A percentile compares a stretch with the other conserved stretches of the same genome.
Evolutionary conservation across 2,329 filamentous ascomycete genomes (phyloP).

Genomic region (Clarireedia sp.): DNA sequence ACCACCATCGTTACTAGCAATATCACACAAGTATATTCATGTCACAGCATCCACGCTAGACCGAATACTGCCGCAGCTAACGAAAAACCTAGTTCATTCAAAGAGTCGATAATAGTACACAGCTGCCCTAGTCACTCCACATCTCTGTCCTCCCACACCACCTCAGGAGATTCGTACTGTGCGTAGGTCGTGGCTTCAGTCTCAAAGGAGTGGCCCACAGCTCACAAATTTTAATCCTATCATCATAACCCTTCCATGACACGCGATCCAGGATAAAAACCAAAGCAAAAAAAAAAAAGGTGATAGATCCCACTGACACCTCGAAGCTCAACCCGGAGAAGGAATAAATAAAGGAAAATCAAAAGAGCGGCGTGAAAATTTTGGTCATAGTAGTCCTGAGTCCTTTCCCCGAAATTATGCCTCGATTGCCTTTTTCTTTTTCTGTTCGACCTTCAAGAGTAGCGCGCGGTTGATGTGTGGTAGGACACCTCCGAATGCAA

Average conservation of each 20-base stretch:
- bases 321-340: constrained; percentile 5
- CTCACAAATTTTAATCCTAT: constrained; percentile 3
- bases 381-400: background rate
- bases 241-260: constrained; percentile 2
- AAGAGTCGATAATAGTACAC: background rate
- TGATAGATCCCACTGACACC: constrained; percentile 8
- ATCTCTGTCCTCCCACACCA: background rate
- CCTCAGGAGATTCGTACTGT: background rate
- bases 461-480: constrained; percentile 98
- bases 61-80: background rate
- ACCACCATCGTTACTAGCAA: no score
- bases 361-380: background rate
- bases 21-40: background rate
- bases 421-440: constrained; percentile 67
- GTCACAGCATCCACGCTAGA: background rate
- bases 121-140: background rate
- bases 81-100: background rate
- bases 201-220: background rate
- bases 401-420: constrained; percentile 21
- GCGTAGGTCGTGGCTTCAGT: background rate
- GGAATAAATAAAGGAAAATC: constrained; percentile 1
- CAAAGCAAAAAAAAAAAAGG: constrained; percentile 4
- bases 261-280: constrained; percentile 7
- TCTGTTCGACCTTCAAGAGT: constrained; percentile 91
- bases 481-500: constrained; percentile 95